phyloP scores from a whole-genome alignment of 2,329 filamentous ascomycete genomes.

The Ophiognomonia clavigignenti-juglandacearum region DNA sequence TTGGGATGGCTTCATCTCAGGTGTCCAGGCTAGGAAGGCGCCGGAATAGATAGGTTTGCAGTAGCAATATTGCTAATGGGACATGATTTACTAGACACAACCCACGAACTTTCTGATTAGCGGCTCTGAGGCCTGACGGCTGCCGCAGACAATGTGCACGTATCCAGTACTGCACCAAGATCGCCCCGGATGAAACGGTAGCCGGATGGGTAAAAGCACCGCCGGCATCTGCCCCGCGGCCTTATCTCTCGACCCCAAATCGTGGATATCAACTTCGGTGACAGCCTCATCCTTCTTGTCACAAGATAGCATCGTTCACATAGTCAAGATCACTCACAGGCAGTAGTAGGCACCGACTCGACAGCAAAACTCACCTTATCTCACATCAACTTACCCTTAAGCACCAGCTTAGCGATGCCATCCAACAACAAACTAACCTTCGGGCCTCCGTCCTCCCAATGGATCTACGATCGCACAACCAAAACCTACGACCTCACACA shows the following conservation, averaged over 20 bases:
- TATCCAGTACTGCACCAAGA: not conserved
- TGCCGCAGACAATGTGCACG: not conserved
- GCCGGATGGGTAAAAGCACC: not conserved
- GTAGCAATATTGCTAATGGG: not conserved
- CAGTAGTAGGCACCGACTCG: too few relatives aligned
- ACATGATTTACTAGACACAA: not conserved
- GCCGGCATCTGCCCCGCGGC: constrained; percentile 4
- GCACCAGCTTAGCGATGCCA: too few relatives aligned
- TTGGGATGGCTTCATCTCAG: not conserved
- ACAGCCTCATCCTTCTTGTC: not conserved
- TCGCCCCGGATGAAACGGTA: not conserved
- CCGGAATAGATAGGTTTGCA: not conserved
- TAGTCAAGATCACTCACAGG: not conserved
- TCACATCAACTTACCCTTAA: too few relatives aligned
- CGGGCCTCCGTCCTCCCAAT: constrained; percentile 26
- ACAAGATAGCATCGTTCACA: not conserved
- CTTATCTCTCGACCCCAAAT: not conserved
- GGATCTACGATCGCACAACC: constrained; percentile 24
- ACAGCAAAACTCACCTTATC: too few relatives aligned
- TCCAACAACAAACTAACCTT: too few relatives aligned
- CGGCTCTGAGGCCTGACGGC: too few relatives aligned
- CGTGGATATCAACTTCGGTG: not conserved
- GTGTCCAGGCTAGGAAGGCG: too few relatives aligned
- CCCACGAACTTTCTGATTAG: too few relatives aligned
- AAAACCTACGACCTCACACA: constrained; percentile 27